Evolutionary conservation across 2,329 filamentous ascomycete genomes (phyloP).

Genomic region (Stylonectria norvegica): DNA sequence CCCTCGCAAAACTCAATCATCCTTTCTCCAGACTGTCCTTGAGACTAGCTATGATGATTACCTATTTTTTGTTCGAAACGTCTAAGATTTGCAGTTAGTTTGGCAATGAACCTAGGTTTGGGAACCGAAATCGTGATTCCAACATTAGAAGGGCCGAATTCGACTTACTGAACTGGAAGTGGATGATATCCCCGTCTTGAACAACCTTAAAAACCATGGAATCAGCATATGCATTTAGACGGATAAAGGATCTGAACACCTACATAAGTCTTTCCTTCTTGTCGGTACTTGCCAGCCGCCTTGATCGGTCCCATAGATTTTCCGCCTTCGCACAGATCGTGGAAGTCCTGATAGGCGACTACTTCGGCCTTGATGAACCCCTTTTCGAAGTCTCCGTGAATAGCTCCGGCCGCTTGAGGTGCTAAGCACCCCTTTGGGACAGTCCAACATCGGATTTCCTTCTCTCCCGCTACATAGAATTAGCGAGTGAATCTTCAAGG

Average conservation of each 20-base stretch:
- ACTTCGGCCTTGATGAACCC: constrained; percentile 47
- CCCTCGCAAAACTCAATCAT: too few relatives aligned
- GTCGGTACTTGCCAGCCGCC: constrained; percentile 43
- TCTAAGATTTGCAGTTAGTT: constrained; percentile 13
- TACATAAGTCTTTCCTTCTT: constrained; percentile 44
- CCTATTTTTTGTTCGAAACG: constrained; percentile 23
- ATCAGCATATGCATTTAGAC: constrained; percentile 19
- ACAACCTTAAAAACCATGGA: constrained; percentile 29
- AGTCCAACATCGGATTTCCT: constrained; percentile 45
- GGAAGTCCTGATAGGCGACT: constrained; percentile 43
- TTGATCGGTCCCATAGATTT: constrained; percentile 46
- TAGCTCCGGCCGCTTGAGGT: constrained; percentile 40
- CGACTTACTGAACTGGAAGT: constrained; percentile 43
- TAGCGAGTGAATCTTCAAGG: background rate
- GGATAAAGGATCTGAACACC: constrained; percentile 2
- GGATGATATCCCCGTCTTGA: constrained; percentile 42
- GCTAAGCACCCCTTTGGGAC: constrained; percentile 37
- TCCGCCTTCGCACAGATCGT: constrained; percentile 40
- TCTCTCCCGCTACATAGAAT: constrained; percentile 36
- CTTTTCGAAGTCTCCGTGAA: constrained; percentile 42
- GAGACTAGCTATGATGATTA: too few relatives aligned
- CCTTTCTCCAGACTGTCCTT: too few relatives aligned
- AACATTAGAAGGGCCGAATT: too few relatives aligned
- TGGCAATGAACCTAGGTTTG: too few relatives aligned
- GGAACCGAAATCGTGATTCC: too few relatives aligned